Base-by-base conservation (phyloP, 176 grass and related monocot genomes). In the Rhipidocladum racemiflorum region DNA sequence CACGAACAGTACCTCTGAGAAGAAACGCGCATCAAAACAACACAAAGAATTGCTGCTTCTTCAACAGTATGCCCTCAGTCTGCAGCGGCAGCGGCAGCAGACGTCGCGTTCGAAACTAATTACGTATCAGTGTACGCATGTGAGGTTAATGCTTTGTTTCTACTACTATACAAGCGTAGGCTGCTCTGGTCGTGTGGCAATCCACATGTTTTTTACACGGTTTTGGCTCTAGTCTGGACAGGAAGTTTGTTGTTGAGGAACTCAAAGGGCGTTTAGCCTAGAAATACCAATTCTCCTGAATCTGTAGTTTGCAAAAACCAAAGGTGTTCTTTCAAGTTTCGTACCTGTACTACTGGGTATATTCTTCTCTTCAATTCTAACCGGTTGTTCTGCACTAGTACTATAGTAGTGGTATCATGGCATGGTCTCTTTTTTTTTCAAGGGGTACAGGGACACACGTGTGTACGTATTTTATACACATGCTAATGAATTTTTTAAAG, bases 1-100 rank as follows among this genome's bases (percentile, higher is more conserved):
- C 96, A 95, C 4, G 89, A 95, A 75, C 93, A 95, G 24, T 99
- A 99, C 87, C 96, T 99, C 69, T 93, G 75, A 89, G 67, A 75
- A 75, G 75, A 8, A 71, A 70, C 5, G 11, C 40, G 17, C 13
- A 53, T 70, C 16, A 54, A 36, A 65, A 27, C 38, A n/a, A 23
- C n/a, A 30, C 30, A 7, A 18, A 48, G 51, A 29, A 53, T 17
- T 20, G 14, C 1, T 48, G 14, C 1, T 48, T n/a, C 42, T 66
- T 75, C 35, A 10, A 48, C 87, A 82, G 12, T 85, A 61, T 14
- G 1, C 48, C 74, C 34, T 60, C 20, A 61, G 8, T 62, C 54
- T 54, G 45, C 44, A 15, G 44, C 45, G 15, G 14, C 40, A 42
- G 9, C 40, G 11, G 40, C 40, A 42, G 51, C 28, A 21, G 27